A percentile compares a stretch with the other conserved stretches of the same genome.
Evolutionary conservation across 257 asterid genomes (phyloP).

Genomic region (Striga asiatica): DNA sequence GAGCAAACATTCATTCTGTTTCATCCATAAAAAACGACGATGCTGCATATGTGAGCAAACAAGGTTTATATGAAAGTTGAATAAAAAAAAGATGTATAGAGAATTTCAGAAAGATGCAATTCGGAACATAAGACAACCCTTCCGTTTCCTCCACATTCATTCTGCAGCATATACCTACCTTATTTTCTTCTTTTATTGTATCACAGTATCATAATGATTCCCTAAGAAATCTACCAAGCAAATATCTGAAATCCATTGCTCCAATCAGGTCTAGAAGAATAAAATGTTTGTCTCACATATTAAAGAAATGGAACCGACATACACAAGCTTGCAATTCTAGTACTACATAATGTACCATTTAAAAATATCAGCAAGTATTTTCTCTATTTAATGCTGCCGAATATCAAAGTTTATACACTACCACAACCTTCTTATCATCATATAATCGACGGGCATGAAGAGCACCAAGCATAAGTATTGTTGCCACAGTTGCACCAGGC

Average conservation of each 20-base stretch:
- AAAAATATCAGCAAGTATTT: background rate
- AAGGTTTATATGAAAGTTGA: background rate
- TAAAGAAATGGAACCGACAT: background rate
- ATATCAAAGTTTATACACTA: background rate
- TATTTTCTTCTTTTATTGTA: too few relatives aligned
- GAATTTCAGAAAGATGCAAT: background rate
- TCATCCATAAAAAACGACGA: background rate
- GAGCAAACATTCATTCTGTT: background rate
- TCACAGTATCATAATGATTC: background rate
- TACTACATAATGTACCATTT: background rate
- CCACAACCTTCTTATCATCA: slow-evolving; percentile 65
- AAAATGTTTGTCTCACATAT: background rate
- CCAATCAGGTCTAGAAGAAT: slow-evolving; percentile 5
- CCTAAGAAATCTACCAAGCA: too few relatives aligned
- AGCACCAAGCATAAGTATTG: slow-evolving; percentile 92
- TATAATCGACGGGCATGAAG: slow-evolving; percentile 88
- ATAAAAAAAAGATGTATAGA: background rate
- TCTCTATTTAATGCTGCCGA: background rate
- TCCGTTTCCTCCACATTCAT: slow-evolving; percentile 2
- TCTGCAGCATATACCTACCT: background rate
- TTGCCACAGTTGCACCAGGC: slow-evolving; percentile 93
- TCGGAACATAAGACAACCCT: background rate
- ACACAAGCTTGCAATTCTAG: slow-evolving; percentile 3
- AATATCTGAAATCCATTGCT: too few relatives aligned
- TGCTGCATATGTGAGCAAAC: too few relatives aligned